phyloP scores from a whole-genome alignment of 345 rosid species.

The Mercurialis annua region DNA sequence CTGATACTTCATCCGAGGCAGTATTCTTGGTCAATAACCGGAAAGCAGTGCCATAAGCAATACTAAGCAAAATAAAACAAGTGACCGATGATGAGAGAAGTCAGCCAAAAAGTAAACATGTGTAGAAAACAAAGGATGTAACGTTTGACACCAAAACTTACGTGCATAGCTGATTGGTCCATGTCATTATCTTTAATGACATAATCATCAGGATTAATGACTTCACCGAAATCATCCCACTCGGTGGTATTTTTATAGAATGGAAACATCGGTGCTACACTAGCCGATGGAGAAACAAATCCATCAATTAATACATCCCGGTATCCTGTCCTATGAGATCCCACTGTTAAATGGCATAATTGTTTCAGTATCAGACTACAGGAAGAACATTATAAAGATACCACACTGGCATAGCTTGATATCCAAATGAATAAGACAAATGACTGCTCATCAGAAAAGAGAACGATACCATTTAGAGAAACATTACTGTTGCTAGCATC shows the following conservation, averaged over 20 bases:
- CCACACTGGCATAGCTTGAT: not conserved
- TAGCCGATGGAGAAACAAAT: conserved; percentile 76
- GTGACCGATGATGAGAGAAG: not conserved
- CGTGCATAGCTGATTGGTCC: conserved; percentile 66
- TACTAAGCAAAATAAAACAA: not conserved
- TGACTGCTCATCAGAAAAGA: conserved; percentile 1
- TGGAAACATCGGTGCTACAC: conserved; percentile 94
- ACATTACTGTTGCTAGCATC: conserved; percentile 51
- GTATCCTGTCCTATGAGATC: conserved; percentile 56
- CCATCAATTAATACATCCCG: conserved; percentile 87
- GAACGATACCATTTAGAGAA: conserved; percentile 56
- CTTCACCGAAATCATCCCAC: conserved; percentile 99
- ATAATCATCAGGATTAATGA: conserved; percentile 94
- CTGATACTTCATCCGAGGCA: not conserved
- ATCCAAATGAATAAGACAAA: not conserved
- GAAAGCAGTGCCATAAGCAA: not conserved
- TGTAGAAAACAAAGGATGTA: conserved; percentile 12
- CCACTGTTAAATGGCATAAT: conserved; percentile 40
- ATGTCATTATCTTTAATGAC: conserved; percentile 82
- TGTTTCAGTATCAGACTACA: conserved; percentile 10
- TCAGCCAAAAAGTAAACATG: not conserved
- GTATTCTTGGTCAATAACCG: not conserved
- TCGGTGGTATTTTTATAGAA: conserved; percentile 70
- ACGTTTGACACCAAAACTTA: conserved; percentile 29
- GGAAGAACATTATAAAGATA: conserved; percentile 3